Base-by-base conservation (phyloP, 208 protist species). In the Trypanosoma rangeli region DNA sequence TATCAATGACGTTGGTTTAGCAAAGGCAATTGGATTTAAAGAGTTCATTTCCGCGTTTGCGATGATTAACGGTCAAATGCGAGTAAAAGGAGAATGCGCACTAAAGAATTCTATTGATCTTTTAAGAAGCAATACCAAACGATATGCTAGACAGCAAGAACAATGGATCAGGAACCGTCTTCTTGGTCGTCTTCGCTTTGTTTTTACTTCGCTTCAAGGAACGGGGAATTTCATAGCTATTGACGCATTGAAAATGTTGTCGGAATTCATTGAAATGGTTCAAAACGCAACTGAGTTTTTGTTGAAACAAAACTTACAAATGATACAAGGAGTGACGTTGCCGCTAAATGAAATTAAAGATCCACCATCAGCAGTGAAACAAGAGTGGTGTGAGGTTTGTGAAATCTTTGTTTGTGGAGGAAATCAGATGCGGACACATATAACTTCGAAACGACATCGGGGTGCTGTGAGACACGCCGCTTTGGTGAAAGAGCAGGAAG, bases 121-220 rank as follows among this genome's bases (percentile, higher is more conserved):
- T 44, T 74, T 96, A 18, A 94, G 89, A 65, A 42, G 64, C 5
- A 87, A 93, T 66, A 96, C 91, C 8, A 79, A 78, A 28, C 78
- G 84, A 26, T 96, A 96, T 57, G 88, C 91, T 15, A 55, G 85
- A 15, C 86, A 92, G 70, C 91, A 96, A 66, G 70, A 80, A 26
- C 80, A 80, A 29, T 96, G 87, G 86, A 83, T 96, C 42, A 74
- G 65, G 58, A 96, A 96, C 37, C 82, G 88, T 37, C 80, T 96
- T 65, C 39, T 86, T 26, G 68, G 74, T 13, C 66, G 72, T 18
- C 50, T 93, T 50, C 50, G 63, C 48, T 16, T 55, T 46, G 50
- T 53, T 37, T 66, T 65, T 53, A 64, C 10, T 26, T 68, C 65
- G 7, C 3, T 10, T 60, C 59, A 80, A 33, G 56, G 56, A 35